Percentiles rank a stretch among this genome's conserved stretches.
phyloP scores from a whole-genome alignment of 1,139 yeast species.

The Kodamaea anthophila region DNA sequence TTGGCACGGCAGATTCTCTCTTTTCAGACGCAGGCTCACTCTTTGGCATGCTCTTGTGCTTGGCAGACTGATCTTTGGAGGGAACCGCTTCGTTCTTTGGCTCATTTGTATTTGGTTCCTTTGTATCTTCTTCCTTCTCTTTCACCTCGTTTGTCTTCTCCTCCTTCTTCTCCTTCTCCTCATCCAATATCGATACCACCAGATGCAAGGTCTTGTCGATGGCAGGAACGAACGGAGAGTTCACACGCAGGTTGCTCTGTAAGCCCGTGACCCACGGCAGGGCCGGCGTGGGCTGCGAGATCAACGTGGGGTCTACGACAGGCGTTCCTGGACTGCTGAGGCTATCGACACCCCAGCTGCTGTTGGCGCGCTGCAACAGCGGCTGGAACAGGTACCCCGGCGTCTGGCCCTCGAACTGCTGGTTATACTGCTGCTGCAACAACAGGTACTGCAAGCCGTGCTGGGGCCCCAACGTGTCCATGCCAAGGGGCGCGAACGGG shows the following conservation, averaged over 20 bases:
- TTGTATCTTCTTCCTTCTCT: not conserved
- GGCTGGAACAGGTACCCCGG: constrained; percentile 18
- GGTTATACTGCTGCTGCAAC: constrained; percentile 17
- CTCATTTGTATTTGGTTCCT: too few relatives aligned
- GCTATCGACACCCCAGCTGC: constrained; percentile 38
- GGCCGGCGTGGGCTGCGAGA: constrained; percentile 28
- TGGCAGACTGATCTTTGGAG: not conserved
- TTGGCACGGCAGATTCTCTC: constrained; percentile 1
- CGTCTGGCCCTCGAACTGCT: constrained; percentile 11
- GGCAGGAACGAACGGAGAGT: constrained; percentile 35
- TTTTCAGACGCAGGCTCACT: too few relatives aligned
- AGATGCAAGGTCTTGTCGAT: not conserved
- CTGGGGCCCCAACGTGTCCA: constrained; percentile 9
- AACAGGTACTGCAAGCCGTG: constrained; percentile 21
- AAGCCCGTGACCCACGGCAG: constrained; percentile 37
- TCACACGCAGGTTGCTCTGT: constrained; percentile 33
- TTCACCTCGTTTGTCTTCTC: not conserved
- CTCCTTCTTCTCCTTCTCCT: not conserved
- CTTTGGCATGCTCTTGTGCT: too few relatives aligned
- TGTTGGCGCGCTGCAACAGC: constrained; percentile 28
- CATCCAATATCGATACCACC: not conserved
- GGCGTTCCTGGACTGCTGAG: constrained; percentile 26
- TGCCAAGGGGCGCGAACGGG: constrained; percentile 2
- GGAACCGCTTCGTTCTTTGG: not conserved
- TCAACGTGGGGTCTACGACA: constrained; percentile 18